Evolutionary conservation across 2,329 filamentous ascomycete species (phyloP).

Genomic region (Biscogniauxia sp.): DNA sequence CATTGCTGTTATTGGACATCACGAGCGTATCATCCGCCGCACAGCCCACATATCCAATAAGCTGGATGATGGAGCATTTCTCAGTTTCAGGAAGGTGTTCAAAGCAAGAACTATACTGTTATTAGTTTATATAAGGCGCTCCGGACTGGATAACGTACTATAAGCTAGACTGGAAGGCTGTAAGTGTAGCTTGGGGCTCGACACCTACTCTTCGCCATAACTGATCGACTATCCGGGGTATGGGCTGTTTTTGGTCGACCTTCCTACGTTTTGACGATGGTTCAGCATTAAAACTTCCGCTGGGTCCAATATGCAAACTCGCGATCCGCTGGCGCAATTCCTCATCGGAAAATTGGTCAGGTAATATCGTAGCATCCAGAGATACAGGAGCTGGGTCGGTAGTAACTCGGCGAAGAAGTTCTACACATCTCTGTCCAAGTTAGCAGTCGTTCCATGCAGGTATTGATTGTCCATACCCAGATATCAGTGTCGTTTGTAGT

Average conservation of each 20-base stretch:
- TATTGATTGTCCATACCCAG: slow-evolving; percentile 33
- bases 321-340: slow-evolving; percentile 25
- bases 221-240: slow-evolving; percentile 22
- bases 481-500: slow-evolving; percentile 39
- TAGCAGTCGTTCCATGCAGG: slow-evolving; percentile 16
- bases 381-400: slow-evolving; percentile 18
- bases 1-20: slow-evolving; percentile 8
- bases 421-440: slow-evolving; percentile 31
- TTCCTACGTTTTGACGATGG: slow-evolving; percentile 34
- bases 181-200: slow-evolving; percentile 25
- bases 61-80: slow-evolving; percentile 52
- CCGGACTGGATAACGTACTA: slow-evolving; percentile 42
- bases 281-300: slow-evolving; percentile 10
- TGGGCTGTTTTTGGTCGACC: slow-evolving; percentile 19
- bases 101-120: slow-evolving; percentile 42
- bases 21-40: slow-evolving; percentile 47
- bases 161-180: slow-evolving; percentile 37
- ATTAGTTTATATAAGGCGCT: slow-evolving; percentile 13
- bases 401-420: slow-evolving; percentile 28
- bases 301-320: slow-evolving; percentile 17
- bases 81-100: slow-evolving; percentile 44
- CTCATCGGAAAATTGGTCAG: slow-evolving; percentile 26
- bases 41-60: slow-evolving; percentile 58
- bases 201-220: slow-evolving; percentile 31
- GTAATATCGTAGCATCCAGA: slow-evolving; percentile 16